A percentile compares a stretch with the other conserved stretches of the same genome.
Conservation (phyloP, 108 stramenopile species). For the Cylindrotheca fusiformis region DNA sequence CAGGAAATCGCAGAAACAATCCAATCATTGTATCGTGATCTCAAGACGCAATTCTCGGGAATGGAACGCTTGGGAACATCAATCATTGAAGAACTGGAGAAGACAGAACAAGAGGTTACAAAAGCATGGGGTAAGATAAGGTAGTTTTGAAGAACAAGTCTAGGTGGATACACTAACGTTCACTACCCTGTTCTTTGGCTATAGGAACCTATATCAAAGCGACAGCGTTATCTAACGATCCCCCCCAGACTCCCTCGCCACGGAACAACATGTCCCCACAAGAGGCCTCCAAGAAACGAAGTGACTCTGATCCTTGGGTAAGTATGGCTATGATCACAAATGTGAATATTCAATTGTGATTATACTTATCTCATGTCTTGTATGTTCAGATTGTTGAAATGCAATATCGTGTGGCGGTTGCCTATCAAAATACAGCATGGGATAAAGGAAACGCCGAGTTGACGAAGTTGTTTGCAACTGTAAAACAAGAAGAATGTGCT, state of each 20-base stretch:
- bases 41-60: constrained; percentile 38
- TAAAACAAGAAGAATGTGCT: constrained; percentile 68
- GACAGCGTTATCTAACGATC: not conserved
- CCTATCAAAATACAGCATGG: constrained; percentile 68
- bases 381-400: constrained; percentile 55
- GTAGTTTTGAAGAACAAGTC: no score
- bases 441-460: constrained; percentile 67
- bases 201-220: no score
- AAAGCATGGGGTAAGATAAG: constrained; percentile 45
- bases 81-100: constrained; percentile 64
- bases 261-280: no score
- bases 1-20: constrained; percentile 34
- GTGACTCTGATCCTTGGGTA: constrained; percentile 24
- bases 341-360: not conserved
- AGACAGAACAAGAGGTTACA: constrained; percentile 64
- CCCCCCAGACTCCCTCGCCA: no score
- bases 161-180: not conserved
- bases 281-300: not conserved
- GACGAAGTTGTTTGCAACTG: constrained; percentile 51
- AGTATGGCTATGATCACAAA: constrained; percentile 1
- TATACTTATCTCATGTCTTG: constrained; percentile 1
- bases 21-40: constrained; percentile 29
- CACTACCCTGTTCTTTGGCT: not conserved
- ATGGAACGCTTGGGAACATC: constrained; percentile 69
- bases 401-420: constrained; percentile 73